Conservation (phyloP, 1,284 basidiomycete genomes). For the Trichosporon ovoides region DNA sequence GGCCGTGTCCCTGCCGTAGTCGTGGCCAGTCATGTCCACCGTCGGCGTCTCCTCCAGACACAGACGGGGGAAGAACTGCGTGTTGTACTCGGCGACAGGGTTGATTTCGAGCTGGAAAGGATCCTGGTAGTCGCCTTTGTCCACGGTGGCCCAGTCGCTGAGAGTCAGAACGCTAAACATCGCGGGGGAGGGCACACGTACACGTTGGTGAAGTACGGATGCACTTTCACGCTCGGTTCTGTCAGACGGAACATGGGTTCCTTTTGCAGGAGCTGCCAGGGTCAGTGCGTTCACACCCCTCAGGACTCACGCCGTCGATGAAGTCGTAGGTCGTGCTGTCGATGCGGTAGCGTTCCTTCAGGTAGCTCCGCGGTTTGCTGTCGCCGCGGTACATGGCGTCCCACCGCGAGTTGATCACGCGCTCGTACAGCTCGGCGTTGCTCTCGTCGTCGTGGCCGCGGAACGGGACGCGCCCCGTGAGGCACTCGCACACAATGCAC, state of each 20-base stretch:
- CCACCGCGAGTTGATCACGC: constrained; percentile 35
- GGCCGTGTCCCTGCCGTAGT: constrained; percentile 21
- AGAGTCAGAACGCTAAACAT: constrained; percentile 1
- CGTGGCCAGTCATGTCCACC: constrained; percentile 42
- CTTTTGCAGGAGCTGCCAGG: constrained; percentile 73
- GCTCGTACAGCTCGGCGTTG: constrained; percentile 21
- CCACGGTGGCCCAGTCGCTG: constrained; percentile 38
- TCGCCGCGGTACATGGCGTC: constrained; percentile 30
- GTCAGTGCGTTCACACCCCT: constrained; percentile 15
- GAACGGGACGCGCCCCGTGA: constrained; percentile 42
- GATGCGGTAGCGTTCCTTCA: constrained; percentile 52
- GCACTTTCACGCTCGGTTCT: constrained; percentile 76
- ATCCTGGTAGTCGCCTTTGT: constrained; percentile 52
- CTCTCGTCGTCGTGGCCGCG: constrained; percentile 21
- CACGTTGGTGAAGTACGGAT: constrained; percentile 96
- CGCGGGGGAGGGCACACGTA: constrained; percentile 49
- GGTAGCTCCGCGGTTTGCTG: constrained; percentile 11
- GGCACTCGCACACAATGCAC: constrained; percentile 93
- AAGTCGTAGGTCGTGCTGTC: constrained; percentile 93
- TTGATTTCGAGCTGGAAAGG: constrained; percentile 96
- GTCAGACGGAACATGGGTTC: constrained; percentile 84
- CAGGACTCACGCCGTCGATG: constrained; percentile 61
- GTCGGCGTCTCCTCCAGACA: constrained; percentile 90
- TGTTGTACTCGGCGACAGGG: constrained; percentile 87
- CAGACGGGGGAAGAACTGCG: constrained; percentile 94